Base-by-base conservation (phyloP, 371 early-diverging fungal genomes). In the Syncephalastrum monosporum region DNA sequence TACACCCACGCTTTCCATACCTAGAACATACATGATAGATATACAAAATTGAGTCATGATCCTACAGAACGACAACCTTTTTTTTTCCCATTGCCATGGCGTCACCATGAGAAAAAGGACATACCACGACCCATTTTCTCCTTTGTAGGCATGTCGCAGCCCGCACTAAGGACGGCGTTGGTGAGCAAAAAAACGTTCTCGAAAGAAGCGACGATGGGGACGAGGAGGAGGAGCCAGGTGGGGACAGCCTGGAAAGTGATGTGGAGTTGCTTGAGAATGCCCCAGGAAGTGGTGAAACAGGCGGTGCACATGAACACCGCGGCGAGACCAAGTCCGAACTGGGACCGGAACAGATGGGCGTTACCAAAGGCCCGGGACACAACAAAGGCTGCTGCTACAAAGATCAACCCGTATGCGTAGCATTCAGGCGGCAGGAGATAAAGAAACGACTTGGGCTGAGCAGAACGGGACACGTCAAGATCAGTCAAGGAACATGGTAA, bases 161-260 rank as follows among this genome's bases (percentile, higher is more conserved):
- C 82, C n/a, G 82, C 84, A 17, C 74, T 77, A 5, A 88, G 81
- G 4, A 89, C 86, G 3, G 87, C 84, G 43, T 86, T 79, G 8
- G 89, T 89, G 42, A 92, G 53, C 13, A 85, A 72, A 63, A 85
- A 81, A 45, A 85, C 77, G 53, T 90, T 91, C 57, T 92, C 91
- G 4, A 90, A 75, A 0, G 90, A 87, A 15, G 88, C 75, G 3
- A 84, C 81, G 47, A 84, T 82, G 50, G 88, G 77, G 33, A 90
- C 73, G 51, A 88, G 79, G 1, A 88, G 83, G 15, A 84, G 62
- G 14, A 86, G 82, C 52, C 85, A 86, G 81, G 84, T 59, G 19
- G 59, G 66, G 14, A 52, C 63, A 16, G 54, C 44, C 17, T 52
- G 48, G 46, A 47, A 38, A 38, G 59, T 47, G 13, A 62, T 38